phyloP scores from a whole-genome alignment of 2,329 filamentous ascomycete genomes.

The Mollisiaceae sp. region DNA sequence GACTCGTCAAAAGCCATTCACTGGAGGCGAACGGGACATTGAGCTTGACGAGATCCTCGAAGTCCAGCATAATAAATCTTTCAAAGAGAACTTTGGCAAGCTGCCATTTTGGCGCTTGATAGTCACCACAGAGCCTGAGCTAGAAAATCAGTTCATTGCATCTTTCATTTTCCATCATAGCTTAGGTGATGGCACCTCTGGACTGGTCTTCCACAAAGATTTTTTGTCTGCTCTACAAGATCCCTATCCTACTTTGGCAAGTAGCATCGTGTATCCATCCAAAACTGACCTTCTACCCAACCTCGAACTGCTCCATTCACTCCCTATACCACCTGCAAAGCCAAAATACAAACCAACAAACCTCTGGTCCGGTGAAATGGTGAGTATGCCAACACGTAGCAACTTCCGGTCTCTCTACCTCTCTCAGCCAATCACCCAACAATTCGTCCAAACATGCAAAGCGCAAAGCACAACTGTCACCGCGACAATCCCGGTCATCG shows the following conservation, averaged over 20 bases:
- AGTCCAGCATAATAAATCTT: conserved; percentile 19
- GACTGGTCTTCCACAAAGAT: conserved; percentile 25
- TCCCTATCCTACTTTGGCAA: background rate
- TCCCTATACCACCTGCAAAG: background rate
- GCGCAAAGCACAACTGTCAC: conserved; percentile 17
- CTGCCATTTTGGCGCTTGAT: conserved; percentile 27
- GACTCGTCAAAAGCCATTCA: background rate
- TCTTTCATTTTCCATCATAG: conserved; percentile 28
- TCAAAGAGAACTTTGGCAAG: conserved; percentile 18
- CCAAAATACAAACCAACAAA: background rate
- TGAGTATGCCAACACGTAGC: conserved; percentile 11
- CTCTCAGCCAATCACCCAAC: conserved; percentile 1
- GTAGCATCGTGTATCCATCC: conserved; percentile 6
- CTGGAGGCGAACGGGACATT: conserved; percentile 5
- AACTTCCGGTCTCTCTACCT: conserved; percentile 20
- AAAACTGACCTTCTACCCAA: conserved; percentile 13
- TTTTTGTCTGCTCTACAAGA: conserved; percentile 16
- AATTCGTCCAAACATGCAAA: conserved; percentile 18
- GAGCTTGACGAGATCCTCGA: conserved; percentile 22
- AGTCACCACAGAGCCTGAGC: conserved; percentile 1
- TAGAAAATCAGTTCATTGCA: conserved; percentile 15
- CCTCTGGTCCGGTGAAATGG: conserved; percentile 17
- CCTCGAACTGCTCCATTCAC: conserved; percentile 18
- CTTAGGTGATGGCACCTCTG: conserved; percentile 22
- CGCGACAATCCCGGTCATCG: conserved; percentile 19